Evolutionary conservation across 2,329 filamentous ascomycete genomes (phyloP).

Genomic region (Endocalyx cinctus): DNA sequence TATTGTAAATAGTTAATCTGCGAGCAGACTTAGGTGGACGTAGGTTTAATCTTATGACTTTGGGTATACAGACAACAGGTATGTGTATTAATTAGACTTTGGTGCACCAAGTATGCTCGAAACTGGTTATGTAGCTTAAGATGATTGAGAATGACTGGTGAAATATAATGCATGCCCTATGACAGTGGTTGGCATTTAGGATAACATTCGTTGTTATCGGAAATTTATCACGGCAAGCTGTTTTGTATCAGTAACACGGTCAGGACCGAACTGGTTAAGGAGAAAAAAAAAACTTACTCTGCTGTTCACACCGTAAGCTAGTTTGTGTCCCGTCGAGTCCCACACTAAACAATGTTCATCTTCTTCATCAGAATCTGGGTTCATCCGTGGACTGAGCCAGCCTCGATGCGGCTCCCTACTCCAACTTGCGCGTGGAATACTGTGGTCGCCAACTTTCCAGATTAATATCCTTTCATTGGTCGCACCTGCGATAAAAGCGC

Average conservation of each 20-base stretch:
- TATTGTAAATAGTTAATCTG: too few species aligned
- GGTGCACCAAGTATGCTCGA: too few species aligned
- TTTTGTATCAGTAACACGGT: too few species aligned
- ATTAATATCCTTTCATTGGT: slow-evolving; percentile 56
- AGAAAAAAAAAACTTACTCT: slow-evolving; percentile 42
- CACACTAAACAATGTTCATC: slow-evolving; percentile 58
- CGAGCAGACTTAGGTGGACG: too few species aligned
- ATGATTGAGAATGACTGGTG: too few species aligned
- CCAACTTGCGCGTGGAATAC: slow-evolving; percentile 58
- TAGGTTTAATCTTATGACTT: too few species aligned
- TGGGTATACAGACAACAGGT: too few species aligned
- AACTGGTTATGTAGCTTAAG: too few species aligned
- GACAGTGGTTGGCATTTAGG: too few species aligned
- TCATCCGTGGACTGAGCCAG: slow-evolving; percentile 54
- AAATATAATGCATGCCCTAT: too few species aligned
- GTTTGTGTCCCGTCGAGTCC: slow-evolving; percentile 57
- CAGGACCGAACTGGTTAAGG: slow-evolving; percentile 16
- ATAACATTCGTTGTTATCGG: slow-evolving; percentile 27
- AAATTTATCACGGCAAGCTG: slow-evolving; percentile 50
- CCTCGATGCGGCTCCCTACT: slow-evolving; percentile 49
- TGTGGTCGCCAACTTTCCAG: slow-evolving; percentile 59
- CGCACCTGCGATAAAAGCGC: slow-evolving; percentile 58
- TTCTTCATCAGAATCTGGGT: slow-evolving; percentile 51
- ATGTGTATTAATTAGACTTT: too few species aligned
- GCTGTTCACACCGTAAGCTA: slow-evolving; percentile 61